phyloP scores from a whole-genome alignment of 129 eudicot species.

The Centella asiatica region DNA sequence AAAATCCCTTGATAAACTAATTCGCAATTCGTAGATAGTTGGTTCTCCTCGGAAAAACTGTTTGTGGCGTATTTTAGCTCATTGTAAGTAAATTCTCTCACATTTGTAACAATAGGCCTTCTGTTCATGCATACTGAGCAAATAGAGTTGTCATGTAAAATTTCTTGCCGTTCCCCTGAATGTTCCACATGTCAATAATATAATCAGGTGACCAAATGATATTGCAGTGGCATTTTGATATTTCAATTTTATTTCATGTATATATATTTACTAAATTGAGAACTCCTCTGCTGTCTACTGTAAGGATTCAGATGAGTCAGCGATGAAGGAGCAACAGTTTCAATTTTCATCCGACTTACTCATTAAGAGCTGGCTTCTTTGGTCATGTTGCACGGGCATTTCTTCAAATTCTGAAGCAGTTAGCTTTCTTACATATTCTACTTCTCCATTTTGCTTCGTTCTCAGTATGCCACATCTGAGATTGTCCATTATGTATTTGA shows the following conservation, averaged over 20 bases:
- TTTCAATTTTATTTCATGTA: no score
- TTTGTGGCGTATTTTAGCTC: constrained; percentile 29
- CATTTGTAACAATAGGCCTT: constrained; percentile 15
- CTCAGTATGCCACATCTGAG: constrained; percentile 34
- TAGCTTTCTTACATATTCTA: constrained; percentile 18
- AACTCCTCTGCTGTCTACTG: no score
- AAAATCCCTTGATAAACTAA: constrained; percentile 20
- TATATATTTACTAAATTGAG: no score
- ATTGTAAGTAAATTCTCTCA: constrained; percentile 19
- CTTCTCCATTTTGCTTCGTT: constrained; percentile 18
- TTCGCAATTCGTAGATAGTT: constrained; percentile 16
- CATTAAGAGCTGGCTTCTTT: not conserved
- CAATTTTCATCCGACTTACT: not conserved
- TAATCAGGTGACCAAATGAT: no score
- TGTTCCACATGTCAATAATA: not conserved
- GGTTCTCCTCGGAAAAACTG: constrained; percentile 27
- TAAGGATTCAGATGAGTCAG: not conserved
- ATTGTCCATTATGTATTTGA: constrained; percentile 31
- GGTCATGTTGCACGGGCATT: not conserved
- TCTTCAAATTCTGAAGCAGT: not conserved
- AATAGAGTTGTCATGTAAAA: not conserved
- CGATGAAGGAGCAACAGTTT: not conserved
- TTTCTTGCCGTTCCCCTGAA: constrained; percentile 11
- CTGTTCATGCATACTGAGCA: constrained; percentile 25
- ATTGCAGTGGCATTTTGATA: not conserved